These are phyloP conservation scores for Canna indica DNA, from an alignment of 176 grass and related monocot species.

Conservation along the genomic window DNA sequence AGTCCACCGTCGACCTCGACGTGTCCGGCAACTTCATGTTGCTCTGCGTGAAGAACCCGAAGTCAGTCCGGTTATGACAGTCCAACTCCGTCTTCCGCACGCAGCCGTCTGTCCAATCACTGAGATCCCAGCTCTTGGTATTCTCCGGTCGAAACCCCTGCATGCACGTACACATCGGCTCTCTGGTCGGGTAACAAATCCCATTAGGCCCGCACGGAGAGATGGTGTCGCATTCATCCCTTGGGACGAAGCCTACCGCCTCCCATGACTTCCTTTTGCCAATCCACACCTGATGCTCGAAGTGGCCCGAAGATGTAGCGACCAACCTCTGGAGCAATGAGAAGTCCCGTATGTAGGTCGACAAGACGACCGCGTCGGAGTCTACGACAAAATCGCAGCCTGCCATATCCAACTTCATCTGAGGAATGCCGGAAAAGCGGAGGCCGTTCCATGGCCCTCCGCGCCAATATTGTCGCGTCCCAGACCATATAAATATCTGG, in stretches of 20 bases:
- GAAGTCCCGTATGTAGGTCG: neutral
- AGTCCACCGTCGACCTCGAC: slow-evolving; percentile 43
- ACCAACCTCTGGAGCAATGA: neutral
- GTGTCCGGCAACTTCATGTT: slow-evolving; percentile 58
- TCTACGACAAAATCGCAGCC: slow-evolving; percentile 26
- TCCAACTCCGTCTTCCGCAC: slow-evolving; percentile 27
- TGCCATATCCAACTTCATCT: slow-evolving; percentile 41
- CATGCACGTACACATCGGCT: slow-evolving; percentile 35
- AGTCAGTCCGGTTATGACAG: slow-evolving; percentile 35
- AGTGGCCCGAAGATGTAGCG: neutral
- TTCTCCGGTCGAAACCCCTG: slow-evolving; percentile 43
- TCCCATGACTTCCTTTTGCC: neutral
- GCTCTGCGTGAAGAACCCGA: slow-evolving; percentile 36
- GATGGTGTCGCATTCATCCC: slow-evolving; percentile 33
- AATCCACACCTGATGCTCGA: neutral
- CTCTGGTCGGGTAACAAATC: slow-evolving; percentile 29
- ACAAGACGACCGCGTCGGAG: neutral
- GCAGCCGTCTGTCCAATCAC: slow-evolving; percentile 47
- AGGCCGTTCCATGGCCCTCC: slow-evolving; percentile 70
- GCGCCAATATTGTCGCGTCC: slow-evolving; percentile 22
- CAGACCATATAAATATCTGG: slow-evolving; percentile 31
- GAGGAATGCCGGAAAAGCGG: slow-evolving; percentile 58
- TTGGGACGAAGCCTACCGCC: neutral
- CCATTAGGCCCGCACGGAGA: slow-evolving; percentile 50
- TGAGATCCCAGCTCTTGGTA: slow-evolving; percentile 44